Percentiles rank a stretch among this genome's conserved stretches.
Evolutionary conservation across 768 basidiomycete genomes (phyloP).

Genomic region (Tulasnella sp.): DNA sequence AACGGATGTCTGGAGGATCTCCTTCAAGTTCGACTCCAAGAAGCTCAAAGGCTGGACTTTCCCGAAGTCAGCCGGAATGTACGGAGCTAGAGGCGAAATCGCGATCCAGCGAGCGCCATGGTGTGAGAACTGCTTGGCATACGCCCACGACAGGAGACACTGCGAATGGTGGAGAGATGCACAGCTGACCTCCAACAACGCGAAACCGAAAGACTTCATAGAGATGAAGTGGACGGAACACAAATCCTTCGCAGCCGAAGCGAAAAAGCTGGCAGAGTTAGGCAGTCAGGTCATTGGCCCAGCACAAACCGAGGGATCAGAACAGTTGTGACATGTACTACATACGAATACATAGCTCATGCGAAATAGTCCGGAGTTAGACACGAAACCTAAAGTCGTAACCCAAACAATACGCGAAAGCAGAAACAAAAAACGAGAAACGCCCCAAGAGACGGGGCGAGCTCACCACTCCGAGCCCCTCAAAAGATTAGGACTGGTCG

Average conservation of each 20-base stretch:
- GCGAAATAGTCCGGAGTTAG: background rate
- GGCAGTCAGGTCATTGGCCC: background rate
- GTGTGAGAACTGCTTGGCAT: background rate
- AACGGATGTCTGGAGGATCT: too few relatives aligned
- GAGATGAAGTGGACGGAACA: background rate
- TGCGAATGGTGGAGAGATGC: background rate
- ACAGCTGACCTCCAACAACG: too few relatives aligned
- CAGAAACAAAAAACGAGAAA: background rate
- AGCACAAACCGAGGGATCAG: background rate
- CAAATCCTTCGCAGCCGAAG: background rate
- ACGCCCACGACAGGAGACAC: background rate
- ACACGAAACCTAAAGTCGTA: background rate
- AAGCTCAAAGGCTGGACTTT: background rate
- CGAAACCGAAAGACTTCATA: too few relatives aligned
- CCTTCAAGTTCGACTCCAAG: too few relatives aligned
- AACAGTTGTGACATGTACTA: background rate
- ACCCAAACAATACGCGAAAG: background rate
- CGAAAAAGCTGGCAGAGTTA: background rate
- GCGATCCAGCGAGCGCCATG: background rate
- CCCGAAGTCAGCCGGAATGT: background rate
- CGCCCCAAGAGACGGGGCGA: background rate
- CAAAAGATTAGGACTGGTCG: background rate
- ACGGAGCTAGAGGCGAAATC: background rate
- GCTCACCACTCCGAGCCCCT: background rate
- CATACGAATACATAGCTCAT: background rate